Conservation (phyloP, 305 asterid genomes). For the Fraxinus velutina region DNA sequence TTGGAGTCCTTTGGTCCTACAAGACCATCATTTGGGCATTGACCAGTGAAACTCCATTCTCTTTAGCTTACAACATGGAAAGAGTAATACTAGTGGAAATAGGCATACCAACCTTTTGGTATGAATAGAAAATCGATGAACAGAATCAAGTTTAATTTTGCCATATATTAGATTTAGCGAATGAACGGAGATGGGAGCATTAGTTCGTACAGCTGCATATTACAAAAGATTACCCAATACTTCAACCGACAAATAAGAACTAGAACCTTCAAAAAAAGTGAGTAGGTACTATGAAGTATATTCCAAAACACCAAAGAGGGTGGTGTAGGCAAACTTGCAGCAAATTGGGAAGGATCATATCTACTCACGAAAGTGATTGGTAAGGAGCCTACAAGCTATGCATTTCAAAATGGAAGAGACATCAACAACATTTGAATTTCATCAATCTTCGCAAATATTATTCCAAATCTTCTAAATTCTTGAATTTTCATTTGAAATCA, state of each 20-base stretch:
- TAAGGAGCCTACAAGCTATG: neutral
- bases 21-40: neutral
- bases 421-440: neutral
- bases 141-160: no score
- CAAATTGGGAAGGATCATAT: neutral
- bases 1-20: neutral
- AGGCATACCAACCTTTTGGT: no score
- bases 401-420: neutral
- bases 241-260: no score
- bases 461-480: neutral
- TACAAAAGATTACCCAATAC: no score
- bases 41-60: neutral
- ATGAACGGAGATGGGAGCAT: no score
- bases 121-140: no score
- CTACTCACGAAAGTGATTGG: neutral
- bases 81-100: no score
- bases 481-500: neutral
- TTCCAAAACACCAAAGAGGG: neutral
- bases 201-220: no score
- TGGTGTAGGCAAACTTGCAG: neutral
- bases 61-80: neutral
- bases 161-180: no score
- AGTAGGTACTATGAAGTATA: no score
- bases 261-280: no score
- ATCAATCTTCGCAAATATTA: neutral